These are phyloP conservation scores for Trichoderma sp. DNA, from an alignment of 2,329 filamentous ascomycete genomes.

Conservation along the genomic window DNA sequence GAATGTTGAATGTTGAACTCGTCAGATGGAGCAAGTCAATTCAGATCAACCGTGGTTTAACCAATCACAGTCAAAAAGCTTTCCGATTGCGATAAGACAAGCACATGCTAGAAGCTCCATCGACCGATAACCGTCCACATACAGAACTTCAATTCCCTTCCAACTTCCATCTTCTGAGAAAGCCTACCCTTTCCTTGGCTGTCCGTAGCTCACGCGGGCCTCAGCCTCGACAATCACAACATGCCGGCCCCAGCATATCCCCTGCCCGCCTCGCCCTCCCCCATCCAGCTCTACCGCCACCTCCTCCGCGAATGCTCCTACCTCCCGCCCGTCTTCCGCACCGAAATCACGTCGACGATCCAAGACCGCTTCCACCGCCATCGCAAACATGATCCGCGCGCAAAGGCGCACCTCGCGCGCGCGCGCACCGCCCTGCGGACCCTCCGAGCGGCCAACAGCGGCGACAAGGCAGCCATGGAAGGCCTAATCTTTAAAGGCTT, in stretches of 20 bases:
- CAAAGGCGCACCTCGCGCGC: constrained; percentile 42
- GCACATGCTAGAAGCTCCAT: neutral
- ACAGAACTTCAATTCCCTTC: neutral
- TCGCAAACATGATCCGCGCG: constrained; percentile 36
- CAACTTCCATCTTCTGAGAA: neutral
- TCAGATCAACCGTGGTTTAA: neutral
- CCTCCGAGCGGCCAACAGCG: constrained; percentile 57
- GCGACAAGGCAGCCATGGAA: constrained; percentile 51
- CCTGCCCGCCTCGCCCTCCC: constrained; percentile 35
- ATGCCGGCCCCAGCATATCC: constrained; percentile 39
- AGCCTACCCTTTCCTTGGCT: neutral
- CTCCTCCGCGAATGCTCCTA: constrained; percentile 64
- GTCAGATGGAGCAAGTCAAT: neutral
- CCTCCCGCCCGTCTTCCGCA: constrained; percentile 55
- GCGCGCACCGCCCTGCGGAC: constrained; percentile 50
- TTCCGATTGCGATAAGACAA: neutral
- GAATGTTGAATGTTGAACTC: too few relatives aligned
- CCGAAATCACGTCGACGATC: constrained; percentile 49
- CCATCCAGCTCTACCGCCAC: constrained; percentile 55
- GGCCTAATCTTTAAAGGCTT: constrained; percentile 54
- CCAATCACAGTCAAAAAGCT: neutral
- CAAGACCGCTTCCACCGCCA: constrained; percentile 51
- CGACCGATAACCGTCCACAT: neutral
- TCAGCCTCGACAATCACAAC: neutral
- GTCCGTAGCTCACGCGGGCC: neutral